These are phyloP conservation scores for Fomitopsis serialis DNA, from an alignment of 768 basidiomycete genomes.

Conservation along the genomic window DNA sequence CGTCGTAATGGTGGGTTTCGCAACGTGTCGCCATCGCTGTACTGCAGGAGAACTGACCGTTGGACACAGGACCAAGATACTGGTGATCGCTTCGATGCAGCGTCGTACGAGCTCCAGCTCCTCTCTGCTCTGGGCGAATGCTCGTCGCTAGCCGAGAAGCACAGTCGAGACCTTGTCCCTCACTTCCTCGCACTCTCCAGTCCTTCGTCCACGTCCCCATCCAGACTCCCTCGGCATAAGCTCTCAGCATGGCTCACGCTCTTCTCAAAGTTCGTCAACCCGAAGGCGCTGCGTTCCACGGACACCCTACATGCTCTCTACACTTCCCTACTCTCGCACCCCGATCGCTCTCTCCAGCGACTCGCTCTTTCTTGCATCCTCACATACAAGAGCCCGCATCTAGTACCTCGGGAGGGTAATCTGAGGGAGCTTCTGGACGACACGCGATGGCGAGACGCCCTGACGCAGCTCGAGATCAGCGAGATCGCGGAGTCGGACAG, in stretches of 20 bases:
- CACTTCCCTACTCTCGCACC: conserved; percentile 72
- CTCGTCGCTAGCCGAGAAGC: conserved; percentile 72
- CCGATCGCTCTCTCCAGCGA: conserved; percentile 73
- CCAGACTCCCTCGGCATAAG: conserved; percentile 51
- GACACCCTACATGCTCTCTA: conserved; percentile 64
- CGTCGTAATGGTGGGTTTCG: conserved; percentile 29
- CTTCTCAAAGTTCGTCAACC: conserved; percentile 87
- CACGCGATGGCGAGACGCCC: conserved; percentile 83
- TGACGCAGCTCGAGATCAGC: conserved; percentile 63
- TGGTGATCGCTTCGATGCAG: conserved; percentile 60
- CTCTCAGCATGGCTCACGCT: conserved; percentile 76
- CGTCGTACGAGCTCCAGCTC: conserved; percentile 78
- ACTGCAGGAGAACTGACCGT: neutral
- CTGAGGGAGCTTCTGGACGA: conserved; percentile 75
- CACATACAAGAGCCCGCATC: conserved; percentile 68
- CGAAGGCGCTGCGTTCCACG: conserved; percentile 78
- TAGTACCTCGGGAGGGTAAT: conserved; percentile 53
- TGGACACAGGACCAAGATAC: conserved; percentile 32
- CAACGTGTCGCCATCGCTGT: neutral
- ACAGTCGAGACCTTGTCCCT: conserved; percentile 83
- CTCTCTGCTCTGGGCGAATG: conserved; percentile 66
- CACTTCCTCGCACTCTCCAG: conserved; percentile 58
- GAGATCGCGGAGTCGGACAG: conserved; percentile 54
- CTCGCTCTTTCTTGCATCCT: conserved; percentile 74
- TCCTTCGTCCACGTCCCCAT: conserved; percentile 31